Base-by-base conservation (phyloP, 2,329 filamentous ascomycete genomes). In the Monilinia aucupariae region DNA sequence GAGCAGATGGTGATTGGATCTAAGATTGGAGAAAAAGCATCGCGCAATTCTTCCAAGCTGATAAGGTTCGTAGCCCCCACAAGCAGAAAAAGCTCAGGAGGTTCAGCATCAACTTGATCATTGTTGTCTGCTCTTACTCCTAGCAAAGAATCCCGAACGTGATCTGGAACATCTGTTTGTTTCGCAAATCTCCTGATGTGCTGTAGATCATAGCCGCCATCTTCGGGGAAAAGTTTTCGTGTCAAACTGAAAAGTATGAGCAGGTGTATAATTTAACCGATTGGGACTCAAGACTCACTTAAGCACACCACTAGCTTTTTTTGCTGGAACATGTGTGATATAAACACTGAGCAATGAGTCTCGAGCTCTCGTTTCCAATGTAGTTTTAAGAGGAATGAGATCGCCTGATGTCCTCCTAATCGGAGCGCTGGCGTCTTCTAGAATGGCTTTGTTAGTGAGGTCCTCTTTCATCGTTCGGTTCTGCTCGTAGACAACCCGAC, bases 111-210 rank as follows among this genome's bases (percentile, higher is more conserved):
- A 81, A 80, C 64, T 85, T 77, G 27, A 8, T 10, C 41, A 27
- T n/a, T 15, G 15, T 10, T 25, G 1, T 51, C 17, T 82, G 59
- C 83, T 80, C 67, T 82, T 79, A 65, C 81, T 79, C 68, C 82
- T 84, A 50, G 43, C 0, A 79, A 75, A n/a, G 77, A 79, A 64
- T 82, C 81, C 69, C 85, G 84, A 80, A 86, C 85, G 68, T 82
- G 83, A 65, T 82, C 77, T 12, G 89, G 88, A 10, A 92, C 79
- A 71, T 88, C 87, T 60, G 79, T 78, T 53, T 83, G 83, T 75
- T 92, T 91, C 64, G 87, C 88, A 74, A 91, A 90, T 74, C 89
- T 84, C 67, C 89, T 88, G 62, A 93, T 80, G 76, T 93, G 86
- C 76, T 85, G 82, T 70, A 88, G 78, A 79, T 82, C 83, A 75